These are phyloP conservation scores for Penicillium janthinellum DNA, from an alignment of 2,329 filamentous ascomycete genomes.

Conservation along the genomic window DNA sequence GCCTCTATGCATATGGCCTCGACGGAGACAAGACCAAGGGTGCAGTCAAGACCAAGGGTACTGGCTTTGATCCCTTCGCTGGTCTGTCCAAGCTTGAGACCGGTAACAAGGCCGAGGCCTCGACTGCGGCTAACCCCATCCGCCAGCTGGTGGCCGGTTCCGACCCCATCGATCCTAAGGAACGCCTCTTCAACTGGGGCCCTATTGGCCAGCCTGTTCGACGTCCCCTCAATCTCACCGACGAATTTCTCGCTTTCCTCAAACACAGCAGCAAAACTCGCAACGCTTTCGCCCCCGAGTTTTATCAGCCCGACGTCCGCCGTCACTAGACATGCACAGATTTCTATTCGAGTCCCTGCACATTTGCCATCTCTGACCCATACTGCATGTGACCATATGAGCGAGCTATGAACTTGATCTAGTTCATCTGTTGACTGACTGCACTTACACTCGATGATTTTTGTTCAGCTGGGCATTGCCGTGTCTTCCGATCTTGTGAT, in stretches of 20 bases:
- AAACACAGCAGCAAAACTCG: background rate
- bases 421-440: background rate
- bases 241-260: background rate
- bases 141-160: background rate
- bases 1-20: background rate
- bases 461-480: background rate
- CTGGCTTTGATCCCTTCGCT: background rate
- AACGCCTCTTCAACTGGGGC: slow-evolving; percentile 1
- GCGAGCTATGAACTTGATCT: background rate
- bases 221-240: background rate
- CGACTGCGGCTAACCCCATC: background rate
- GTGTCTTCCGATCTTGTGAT: background rate
- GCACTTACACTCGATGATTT: background rate
- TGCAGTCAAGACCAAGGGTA: background rate
- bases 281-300: too few species aligned
- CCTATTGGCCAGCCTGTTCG: slow-evolving; percentile 7
- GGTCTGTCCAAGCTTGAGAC: background rate
- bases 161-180: slow-evolving; percentile 3
- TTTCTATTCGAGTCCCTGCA: background rate
- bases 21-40: background rate
- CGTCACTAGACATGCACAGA: slow-evolving; percentile 1
- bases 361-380: background rate
- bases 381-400: slow-evolving; percentile 1
- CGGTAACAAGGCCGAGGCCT: background rate
- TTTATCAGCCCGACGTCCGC: background rate